Percentiles rank a stretch among this genome's conserved stretches.
These are phyloP conservation scores for Capsicum rhomboideum DNA, from an alignment of 257 asterid species.

Conservation along the genomic window DNA sequence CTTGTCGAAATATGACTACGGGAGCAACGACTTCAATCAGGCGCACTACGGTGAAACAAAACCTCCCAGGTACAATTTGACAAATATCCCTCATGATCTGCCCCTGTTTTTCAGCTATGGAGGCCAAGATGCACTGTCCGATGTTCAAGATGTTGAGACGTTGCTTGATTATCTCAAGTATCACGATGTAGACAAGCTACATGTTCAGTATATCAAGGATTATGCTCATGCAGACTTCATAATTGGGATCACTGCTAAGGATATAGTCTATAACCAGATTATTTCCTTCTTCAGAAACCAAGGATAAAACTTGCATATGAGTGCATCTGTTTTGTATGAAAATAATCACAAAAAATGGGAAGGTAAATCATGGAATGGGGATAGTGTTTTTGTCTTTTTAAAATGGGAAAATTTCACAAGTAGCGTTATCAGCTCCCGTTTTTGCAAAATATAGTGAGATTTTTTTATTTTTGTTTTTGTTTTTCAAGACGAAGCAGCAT, in stretches of 20 bases:
- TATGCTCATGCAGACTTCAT: slow-evolving; percentile 88
- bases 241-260: slow-evolving; percentile 63
- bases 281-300: slow-evolving; percentile 15
- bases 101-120: slow-evolving; percentile 83
- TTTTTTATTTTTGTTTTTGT: not conserved
- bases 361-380: not conserved
- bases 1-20: slow-evolving; percentile 63
- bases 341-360: not conserved
- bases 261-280: slow-evolving; percentile 54
- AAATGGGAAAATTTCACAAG: too few relatives aligned
- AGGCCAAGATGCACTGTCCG: slow-evolving; percentile 74
- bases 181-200: slow-evolving; percentile 59
- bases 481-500: not conserved
- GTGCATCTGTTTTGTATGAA: not conserved
- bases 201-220: slow-evolving; percentile 63
- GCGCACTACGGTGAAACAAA: slow-evolving; percentile 48
- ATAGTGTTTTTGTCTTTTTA: too few relatives aligned
- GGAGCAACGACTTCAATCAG: slow-evolving; percentile 36
- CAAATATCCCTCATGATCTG: slow-evolving; percentile 55
- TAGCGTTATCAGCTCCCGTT: too few relatives aligned
- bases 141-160: slow-evolving; percentile 47
- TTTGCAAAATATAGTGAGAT: not conserved
- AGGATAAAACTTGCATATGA: not conserved
- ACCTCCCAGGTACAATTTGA: slow-evolving; percentile 58
- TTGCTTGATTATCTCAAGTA: slow-evolving; percentile 46